Percentiles rank a stretch among this genome's conserved stretches.
Evolutionary conservation across 2,329 filamentous ascomycete genomes (phyloP).

Genomic region (Exophiala oligosperma): DNA sequence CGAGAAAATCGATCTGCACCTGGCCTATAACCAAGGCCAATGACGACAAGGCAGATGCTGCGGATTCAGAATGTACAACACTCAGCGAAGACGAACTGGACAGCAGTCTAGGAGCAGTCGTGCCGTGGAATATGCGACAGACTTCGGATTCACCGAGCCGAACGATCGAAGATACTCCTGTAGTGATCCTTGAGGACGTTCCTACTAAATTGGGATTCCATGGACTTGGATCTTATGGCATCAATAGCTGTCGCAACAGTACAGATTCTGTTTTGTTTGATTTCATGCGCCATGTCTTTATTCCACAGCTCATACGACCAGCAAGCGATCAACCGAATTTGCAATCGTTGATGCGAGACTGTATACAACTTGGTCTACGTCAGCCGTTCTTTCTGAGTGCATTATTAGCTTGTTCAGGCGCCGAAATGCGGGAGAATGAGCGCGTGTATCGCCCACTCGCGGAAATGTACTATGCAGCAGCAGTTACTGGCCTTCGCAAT

Average conservation of each 20-base stretch:
- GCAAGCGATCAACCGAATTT: constrained; percentile 16
- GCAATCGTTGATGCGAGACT: constrained; percentile 16
- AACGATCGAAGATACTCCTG: no score
- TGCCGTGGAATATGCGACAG: no score
- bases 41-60: no score
- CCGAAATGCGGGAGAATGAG: constrained; percentile 24
- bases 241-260: not conserved
- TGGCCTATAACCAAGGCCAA: no score
- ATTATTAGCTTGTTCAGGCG: constrained; percentile 29
- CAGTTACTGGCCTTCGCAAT: constrained; percentile 3
- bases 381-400: constrained; percentile 30
- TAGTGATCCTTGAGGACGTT: not conserved
- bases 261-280: constrained; percentile 25
- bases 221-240: not conserved
- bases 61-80: no score
- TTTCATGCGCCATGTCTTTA: constrained; percentile 27
- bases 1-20: no score
- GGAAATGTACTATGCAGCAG: constrained; percentile 24
- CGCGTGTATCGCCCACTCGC: constrained; percentile 15
- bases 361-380: constrained; percentile 18
- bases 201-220: not conserved
- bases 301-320: constrained; percentile 29
- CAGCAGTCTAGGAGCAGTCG: no score
- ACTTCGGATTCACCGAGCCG: no score
- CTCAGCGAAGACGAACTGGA: no score